Evolutionary conservation across 2,329 filamentous ascomycete species (phyloP).

Genomic region (Polychaeton citri): DNA sequence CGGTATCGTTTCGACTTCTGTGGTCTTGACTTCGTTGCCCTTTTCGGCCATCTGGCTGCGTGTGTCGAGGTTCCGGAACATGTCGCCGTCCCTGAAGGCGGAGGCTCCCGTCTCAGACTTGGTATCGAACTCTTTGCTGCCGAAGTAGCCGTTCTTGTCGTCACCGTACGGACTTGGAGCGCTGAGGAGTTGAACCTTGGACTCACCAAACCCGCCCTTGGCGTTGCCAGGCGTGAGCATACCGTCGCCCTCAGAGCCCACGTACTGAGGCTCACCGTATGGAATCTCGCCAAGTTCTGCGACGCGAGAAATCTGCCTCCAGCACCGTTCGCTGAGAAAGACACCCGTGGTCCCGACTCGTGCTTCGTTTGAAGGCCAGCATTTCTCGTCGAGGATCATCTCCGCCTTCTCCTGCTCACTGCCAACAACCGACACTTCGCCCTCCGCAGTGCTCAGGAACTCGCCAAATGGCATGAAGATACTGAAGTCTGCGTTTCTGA

Average conservation of each 20-base stretch:
- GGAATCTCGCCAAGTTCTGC: conserved; percentile 50
- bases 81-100: conserved; percentile 83
- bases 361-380: conserved; percentile 86
- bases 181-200: conserved; percentile 43
- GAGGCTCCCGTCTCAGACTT: conserved; percentile 87
- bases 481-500: conserved; percentile 89
- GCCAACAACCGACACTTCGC: conserved; percentile 73
- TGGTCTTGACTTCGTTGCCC: conserved; percentile 77
- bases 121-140: conserved; percentile 61
- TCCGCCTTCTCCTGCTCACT: conserved; percentile 88
- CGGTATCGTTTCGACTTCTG: conserved; percentile 75
- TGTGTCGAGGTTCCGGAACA: conserved; percentile 96
- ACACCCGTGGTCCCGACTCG: conserved; percentile 83
- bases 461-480: conserved; percentile 92
- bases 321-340: conserved; percentile 90
- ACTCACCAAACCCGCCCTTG: conserved; percentile 43
- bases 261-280: conserved; percentile 26
- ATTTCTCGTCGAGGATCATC: conserved; percentile 78
- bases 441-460: conserved; percentile 78
- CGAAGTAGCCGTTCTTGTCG: conserved; percentile 77
- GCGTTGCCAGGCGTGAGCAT: conserved; percentile 40
- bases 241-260: conserved; percentile 39
- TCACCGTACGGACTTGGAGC: conserved; percentile 47
- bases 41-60: conserved; percentile 91
- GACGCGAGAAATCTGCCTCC: conserved; percentile 76